Evolutionary conservation across 768 basidiomycete species (phyloP).

Genomic region (Suillus variegatus): DNA sequence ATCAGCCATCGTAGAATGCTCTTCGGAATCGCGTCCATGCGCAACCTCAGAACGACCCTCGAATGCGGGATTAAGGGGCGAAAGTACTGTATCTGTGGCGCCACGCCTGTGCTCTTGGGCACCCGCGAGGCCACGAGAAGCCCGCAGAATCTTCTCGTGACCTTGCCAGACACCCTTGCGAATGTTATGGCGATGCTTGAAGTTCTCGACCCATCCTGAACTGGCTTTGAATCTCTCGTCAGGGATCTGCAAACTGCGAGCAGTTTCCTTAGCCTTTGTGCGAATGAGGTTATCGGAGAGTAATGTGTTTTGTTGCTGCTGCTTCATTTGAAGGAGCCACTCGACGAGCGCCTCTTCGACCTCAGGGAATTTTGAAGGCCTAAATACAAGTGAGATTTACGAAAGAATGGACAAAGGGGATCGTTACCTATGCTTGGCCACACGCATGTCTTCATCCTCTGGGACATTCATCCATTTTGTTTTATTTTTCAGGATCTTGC

Average conservation of each 20-base stretch:
- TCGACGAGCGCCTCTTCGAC: conserved; percentile 66
- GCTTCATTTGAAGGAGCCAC: conserved; percentile 59
- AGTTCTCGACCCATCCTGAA: conserved; percentile 90
- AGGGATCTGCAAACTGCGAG: conserved; percentile 51
- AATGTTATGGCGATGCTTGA: conserved; percentile 82
- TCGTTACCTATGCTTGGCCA: conserved; percentile 69
- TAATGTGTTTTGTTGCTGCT: conserved; percentile 41
- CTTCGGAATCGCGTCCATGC: conserved; percentile 21
- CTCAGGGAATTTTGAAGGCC: conserved; percentile 80
- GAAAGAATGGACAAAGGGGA: conserved; percentile 15
- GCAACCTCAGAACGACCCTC: conserved; percentile 32
- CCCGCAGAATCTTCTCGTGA: conserved; percentile 36
- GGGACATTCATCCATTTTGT: conserved; percentile 76
- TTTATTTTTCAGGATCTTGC: conserved; percentile 87
- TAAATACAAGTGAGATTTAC: conserved; percentile 29
- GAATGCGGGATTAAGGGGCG: conserved; percentile 44
- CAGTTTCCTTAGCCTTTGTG: conserved; percentile 68
- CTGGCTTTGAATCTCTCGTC: conserved; percentile 89
- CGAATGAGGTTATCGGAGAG: conserved; percentile 70
- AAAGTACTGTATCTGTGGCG: conserved; percentile 35
- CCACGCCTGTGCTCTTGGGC: conserved; percentile 37
- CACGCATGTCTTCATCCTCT: conserved; percentile 55
- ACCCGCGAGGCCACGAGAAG: conserved; percentile 29
- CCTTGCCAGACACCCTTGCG: conserved; percentile 62
- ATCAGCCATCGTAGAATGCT: conserved; percentile 29